Percentiles rank a stretch among this genome's conserved stretches.
These are phyloP conservation scores for Canna indica DNA, from an alignment of 176 grass and related monocot genomes.

Conservation along the genomic window DNA sequence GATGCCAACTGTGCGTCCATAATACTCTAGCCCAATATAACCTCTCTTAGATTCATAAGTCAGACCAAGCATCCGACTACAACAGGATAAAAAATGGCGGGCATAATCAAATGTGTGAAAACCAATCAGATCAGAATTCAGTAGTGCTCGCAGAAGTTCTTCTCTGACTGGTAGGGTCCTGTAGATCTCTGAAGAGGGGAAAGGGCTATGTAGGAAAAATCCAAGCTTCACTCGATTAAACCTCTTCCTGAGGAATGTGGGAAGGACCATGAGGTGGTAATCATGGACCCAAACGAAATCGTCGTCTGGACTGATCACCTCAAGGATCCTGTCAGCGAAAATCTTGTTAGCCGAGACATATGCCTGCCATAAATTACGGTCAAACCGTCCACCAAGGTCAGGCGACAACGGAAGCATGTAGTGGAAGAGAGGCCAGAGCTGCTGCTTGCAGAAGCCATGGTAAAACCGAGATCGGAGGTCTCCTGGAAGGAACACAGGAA, in stretches of 20 bases:
- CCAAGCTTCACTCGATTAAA: slow-evolving; percentile 80
- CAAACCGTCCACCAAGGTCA: slow-evolving; percentile 82
- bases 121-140: slow-evolving; percentile 81
- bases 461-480: slow-evolving; percentile 72
- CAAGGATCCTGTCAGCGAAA: slow-evolving; percentile 82
- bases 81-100: slow-evolving; percentile 78
- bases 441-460: slow-evolving; percentile 95
- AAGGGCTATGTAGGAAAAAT: slow-evolving; percentile 87
- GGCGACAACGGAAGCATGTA: slow-evolving; percentile 96
- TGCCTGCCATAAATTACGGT: slow-evolving; percentile 73
- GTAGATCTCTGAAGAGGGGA: slow-evolving; percentile 81
- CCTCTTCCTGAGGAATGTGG: slow-evolving; percentile 68
- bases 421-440: slow-evolving; percentile 98
- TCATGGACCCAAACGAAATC: slow-evolving; percentile 94
- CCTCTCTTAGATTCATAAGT: slow-evolving; percentile 83
- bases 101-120: slow-evolving; percentile 97
- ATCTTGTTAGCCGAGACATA: slow-evolving; percentile 95
- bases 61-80: slow-evolving; percentile 80
- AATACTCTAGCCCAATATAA: slow-evolving; percentile 80
- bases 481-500: slow-evolving; percentile 66
- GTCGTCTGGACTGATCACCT: slow-evolving; percentile 90
- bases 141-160: slow-evolving; percentile 61
- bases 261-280: slow-evolving; percentile 88
- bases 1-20: slow-evolving; percentile 77
- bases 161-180: slow-evolving; percentile 69